phyloP scores from a whole-genome alignment of 371 early-diverging fungal species.

The Mucor indicus region DNA sequence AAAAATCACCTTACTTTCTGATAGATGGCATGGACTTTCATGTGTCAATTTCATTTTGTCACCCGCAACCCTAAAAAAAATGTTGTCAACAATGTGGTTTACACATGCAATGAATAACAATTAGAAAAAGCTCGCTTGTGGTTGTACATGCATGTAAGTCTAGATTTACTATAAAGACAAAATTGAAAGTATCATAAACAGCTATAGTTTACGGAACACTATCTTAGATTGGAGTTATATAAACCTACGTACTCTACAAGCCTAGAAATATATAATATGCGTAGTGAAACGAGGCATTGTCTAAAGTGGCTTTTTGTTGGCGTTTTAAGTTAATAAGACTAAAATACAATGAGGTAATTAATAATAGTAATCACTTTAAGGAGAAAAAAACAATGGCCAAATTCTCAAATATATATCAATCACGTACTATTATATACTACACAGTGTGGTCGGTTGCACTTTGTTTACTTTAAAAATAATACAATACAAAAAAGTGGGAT shows the following conservation, averaged over 20 bases:
- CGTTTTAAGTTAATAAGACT: constrained; percentile 5
- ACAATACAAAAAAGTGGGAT: too few relatives aligned
- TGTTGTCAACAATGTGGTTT: too few relatives aligned
- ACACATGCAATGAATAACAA: too few relatives aligned
- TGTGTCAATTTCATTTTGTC: too few relatives aligned
- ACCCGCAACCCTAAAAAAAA: too few relatives aligned
- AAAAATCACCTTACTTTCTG: too few relatives aligned
- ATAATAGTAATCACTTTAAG: background rate
- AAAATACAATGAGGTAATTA: constrained; percentile 7
- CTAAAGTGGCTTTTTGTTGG: constrained; percentile 3
- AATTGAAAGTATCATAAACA: constrained; percentile 2
- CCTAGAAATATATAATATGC: too few relatives aligned
- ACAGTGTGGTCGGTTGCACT: background rate
- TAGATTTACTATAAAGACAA: constrained; percentile 6
- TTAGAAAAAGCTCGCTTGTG: too few relatives aligned
- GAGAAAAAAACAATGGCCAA: background rate
- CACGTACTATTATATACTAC: background rate
- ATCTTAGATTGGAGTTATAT: constrained; percentile 11
- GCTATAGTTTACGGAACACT: constrained; percentile 3
- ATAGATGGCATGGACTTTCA: too few relatives aligned
- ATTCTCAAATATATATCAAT: too few relatives aligned
- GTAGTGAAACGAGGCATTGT: background rate
- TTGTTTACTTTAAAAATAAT: constrained; percentile 7
- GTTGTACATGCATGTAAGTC: too few relatives aligned
- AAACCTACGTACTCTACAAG: too few relatives aligned